A percentile compares a stretch with the other conserved stretches of the same genome.
These are phyloP conservation scores for Lachancea sp. DNA, from an alignment of 805 yeast species.

Conservation along the genomic window DNA sequence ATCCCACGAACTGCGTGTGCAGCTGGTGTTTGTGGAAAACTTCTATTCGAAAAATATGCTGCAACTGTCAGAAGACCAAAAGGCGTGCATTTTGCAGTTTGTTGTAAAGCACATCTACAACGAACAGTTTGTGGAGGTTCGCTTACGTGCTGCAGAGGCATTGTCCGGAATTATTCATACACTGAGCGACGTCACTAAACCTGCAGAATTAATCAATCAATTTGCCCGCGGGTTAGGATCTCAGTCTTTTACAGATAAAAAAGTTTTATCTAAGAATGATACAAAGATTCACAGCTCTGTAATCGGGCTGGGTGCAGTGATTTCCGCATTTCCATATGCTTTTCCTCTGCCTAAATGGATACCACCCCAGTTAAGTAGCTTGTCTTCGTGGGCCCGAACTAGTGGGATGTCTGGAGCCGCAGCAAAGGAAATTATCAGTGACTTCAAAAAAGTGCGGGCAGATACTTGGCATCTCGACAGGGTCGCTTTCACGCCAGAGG, in stretches of 20 bases:
- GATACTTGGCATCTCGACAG: constrained; percentile 96
- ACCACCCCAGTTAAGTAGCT: constrained; percentile 59
- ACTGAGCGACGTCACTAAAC: constrained; percentile 38
- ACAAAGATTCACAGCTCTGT: constrained; percentile 73
- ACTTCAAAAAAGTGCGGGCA: constrained; percentile 84
- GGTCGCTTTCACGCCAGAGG: constrained; percentile 63
- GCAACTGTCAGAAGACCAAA: constrained; percentile 42
- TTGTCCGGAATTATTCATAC: constrained; percentile 77
- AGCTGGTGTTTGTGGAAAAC: constrained; percentile 65
- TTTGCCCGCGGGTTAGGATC: constrained; percentile 33
- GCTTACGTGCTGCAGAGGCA: constrained; percentile 65
- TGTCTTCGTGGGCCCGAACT: constrained; percentile 68
- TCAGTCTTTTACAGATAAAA: constrained; percentile 26
- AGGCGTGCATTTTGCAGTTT: constrained; percentile 43
- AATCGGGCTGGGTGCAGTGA: constrained; percentile 79
- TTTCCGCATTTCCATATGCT: constrained; percentile 81
- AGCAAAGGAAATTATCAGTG: constrained; percentile 73
- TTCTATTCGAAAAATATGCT: constrained; percentile 65
- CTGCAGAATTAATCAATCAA: constrained; percentile 35
- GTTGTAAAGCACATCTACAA: constrained; percentile 46
- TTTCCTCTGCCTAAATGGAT: constrained; percentile 93
- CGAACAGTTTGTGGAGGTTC: constrained; percentile 63
- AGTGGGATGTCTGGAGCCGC: constrained; percentile 77
- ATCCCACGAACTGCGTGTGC: constrained; percentile 57
- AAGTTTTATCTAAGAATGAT: constrained; percentile 35